Percentiles rank a stretch among this genome's conserved stretches.
phyloP scores from a whole-genome alignment of 2,329 filamentous ascomycete genomes.

The Aspergillus aculeatus region DNA sequence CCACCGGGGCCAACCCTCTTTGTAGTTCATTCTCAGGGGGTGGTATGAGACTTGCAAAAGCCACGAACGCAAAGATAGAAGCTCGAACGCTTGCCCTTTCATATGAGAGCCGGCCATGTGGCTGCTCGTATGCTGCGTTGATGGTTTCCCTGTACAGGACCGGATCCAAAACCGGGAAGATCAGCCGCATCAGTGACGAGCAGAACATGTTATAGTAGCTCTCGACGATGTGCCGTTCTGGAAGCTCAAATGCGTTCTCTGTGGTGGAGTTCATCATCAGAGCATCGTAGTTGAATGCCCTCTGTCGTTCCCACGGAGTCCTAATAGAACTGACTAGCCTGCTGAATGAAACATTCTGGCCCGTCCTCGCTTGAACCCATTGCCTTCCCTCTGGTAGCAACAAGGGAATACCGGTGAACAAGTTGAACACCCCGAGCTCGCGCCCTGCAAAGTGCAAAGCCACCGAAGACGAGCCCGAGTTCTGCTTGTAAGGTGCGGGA shows the following conservation, averaged over 20 bases:
- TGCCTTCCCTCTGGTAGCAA: constrained; percentile 49
- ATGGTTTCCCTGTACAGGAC: constrained; percentile 50
- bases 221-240: constrained; percentile 33
- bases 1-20: constrained; percentile 24
- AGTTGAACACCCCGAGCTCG: constrained; percentile 49
- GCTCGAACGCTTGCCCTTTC: constrained; percentile 42
- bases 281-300: constrained; percentile 22
- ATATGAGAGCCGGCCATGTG: constrained; percentile 14
- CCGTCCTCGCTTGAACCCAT: constrained; percentile 51
- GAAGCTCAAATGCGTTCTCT: constrained; percentile 35
- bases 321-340: constrained; percentile 24
- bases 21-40: constrained; percentile 17
- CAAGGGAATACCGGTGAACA: constrained; percentile 51
- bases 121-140: constrained; percentile 44
- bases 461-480: constrained; percentile 29
- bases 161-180: constrained; percentile 52
- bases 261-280: constrained; percentile 22
- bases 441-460: constrained; percentile 51
- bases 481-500: constrained; percentile 11
- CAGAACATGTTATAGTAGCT: constrained; percentile 33
- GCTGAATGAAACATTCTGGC: constrained; percentile 36
- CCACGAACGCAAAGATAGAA: constrained; percentile 52
- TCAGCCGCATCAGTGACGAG: constrained; percentile 39
- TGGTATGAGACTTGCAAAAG: constrained; percentile 35
- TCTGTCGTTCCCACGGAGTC: constrained; percentile 38